Evolutionary conservation across 2,329 filamentous ascomycete species (phyloP), one percentile per base, ranked within the genome.

Genomic region (Pyrenophora graminea): DNA sequence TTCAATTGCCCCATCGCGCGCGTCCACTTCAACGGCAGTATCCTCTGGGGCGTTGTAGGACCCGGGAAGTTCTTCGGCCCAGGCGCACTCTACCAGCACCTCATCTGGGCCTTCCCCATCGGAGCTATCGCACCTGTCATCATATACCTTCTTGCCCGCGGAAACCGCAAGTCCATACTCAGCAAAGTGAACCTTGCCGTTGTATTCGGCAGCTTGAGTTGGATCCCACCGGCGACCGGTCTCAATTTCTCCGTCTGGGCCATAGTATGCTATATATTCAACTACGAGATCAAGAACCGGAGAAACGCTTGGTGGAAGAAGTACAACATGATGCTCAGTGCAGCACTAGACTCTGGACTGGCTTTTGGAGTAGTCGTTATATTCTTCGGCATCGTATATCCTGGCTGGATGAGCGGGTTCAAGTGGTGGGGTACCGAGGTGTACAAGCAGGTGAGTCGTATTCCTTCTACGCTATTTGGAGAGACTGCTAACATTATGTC

Each of bases 231-330:
- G 0, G 91, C 91, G 2, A 81, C 74, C 0, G 90, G 90, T 0
- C 85, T 96, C 58, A 96, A 96, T 72, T 96, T 94, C 69, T 90
- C 86, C 1, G 88, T 93, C 37, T 95, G 91, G 90, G 89, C 87
- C 0, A 75, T 94, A 6, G 89, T 95, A 12, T 94, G 89, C 76
- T 95, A 88, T 72, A 62, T 90, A 37, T 96, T 96, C 80, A 95
- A 95, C 71, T 86, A 87, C 69, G 73, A 87, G 53, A 82, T 95
- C 65, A 85, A 86, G 68, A 83, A 83, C 31, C 80, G 87, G 18
- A 87, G 84, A 21, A 80, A 79, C 25, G 85, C 84, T 1, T 96
- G 91, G 91, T 95, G 91, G 91, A 85, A 85, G 40, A 94, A 95
- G 74, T 95, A 95, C 71, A 93, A 89, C 34, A 94, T 95, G 89